Conservation (phyloP, 495 filamentous ascomycete species). For the Staphylotrichum longicolle region DNA sequence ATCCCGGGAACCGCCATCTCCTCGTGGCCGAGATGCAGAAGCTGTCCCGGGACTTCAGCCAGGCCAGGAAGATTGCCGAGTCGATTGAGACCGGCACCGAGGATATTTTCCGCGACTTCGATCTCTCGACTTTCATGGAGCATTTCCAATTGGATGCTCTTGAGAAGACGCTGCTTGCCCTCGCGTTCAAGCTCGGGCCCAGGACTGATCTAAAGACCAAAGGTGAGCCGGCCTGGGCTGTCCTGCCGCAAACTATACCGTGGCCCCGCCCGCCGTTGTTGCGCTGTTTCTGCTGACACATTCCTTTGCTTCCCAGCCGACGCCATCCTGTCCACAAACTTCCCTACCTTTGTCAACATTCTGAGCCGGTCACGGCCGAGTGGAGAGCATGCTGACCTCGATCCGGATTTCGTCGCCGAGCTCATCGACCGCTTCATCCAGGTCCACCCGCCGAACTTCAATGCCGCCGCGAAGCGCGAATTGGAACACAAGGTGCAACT, state of each 20-base stretch:
- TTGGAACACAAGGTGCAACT: conserved; percentile 63
- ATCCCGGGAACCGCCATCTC: conserved; percentile 74
- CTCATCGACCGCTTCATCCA: conserved; percentile 80
- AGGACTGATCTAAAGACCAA: conserved; percentile 82
- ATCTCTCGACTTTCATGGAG: conserved; percentile 85
- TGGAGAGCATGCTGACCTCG: conserved; percentile 60
- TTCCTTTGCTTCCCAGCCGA: conserved; percentile 60
- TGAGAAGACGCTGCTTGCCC: conserved; percentile 80
- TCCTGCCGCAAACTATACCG: too few relatives aligned
- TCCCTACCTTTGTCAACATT: conserved; percentile 69
- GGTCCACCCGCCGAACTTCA: conserved; percentile 78
- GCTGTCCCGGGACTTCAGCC: conserved; percentile 71
- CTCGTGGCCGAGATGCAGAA: conserved; percentile 83
- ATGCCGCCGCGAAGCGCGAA: conserved; percentile 66
- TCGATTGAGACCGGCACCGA: conserved; percentile 79
- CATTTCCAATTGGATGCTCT: conserved; percentile 89
- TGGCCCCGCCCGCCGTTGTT: neutral
- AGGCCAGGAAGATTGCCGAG: conserved; percentile 87
- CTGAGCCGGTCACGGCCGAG: conserved; percentile 52
- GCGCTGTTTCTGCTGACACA: conserved; percentile 27
- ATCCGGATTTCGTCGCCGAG: conserved; percentile 63
- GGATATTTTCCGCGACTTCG: conserved; percentile 91
- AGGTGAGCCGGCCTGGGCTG: conserved; percentile 65
- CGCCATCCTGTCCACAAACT: conserved; percentile 72
- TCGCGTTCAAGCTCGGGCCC: conserved; percentile 78